Percentiles rank a stretch among this genome's conserved stretches.
These are phyloP conservation scores for Annulohypoxylon moriforme DNA, from an alignment of 495 filamentous ascomycete species.

Conservation along the genomic window DNA sequence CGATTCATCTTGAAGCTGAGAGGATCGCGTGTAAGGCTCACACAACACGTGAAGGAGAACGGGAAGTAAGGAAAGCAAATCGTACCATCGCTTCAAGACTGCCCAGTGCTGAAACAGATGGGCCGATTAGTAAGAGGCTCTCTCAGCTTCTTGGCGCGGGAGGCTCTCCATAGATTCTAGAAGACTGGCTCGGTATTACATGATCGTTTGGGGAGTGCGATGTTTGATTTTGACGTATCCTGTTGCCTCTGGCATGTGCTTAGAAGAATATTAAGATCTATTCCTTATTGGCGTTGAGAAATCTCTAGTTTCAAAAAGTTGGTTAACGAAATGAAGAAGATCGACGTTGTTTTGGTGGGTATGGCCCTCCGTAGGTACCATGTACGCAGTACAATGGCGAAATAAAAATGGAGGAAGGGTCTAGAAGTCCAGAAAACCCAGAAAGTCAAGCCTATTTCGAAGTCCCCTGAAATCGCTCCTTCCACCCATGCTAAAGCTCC, in stretches of 20 bases:
- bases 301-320: constrained; percentile 26
- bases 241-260: background rate
- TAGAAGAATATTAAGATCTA: background rate
- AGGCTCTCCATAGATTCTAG: constrained; percentile 6
- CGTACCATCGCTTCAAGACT: background rate
- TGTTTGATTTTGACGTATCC: background rate
- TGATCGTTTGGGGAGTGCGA: background rate
- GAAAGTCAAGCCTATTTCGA: constrained; percentile 4
- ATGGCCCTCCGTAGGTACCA: constrained; percentile 6
- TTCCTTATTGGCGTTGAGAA: constrained; percentile 1
- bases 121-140: constrained; percentile 21
- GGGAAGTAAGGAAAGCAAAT: background rate
- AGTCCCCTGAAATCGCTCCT: constrained; percentile 6
- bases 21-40: constrained; percentile 13
- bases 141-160: constrained; percentile 26
- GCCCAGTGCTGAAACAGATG: constrained; percentile 22
- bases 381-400: constrained; percentile 26
- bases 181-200: constrained; percentile 23
- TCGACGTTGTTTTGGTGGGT: constrained; percentile 27
- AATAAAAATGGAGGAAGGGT: constrained; percentile 20
- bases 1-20: constrained; percentile 8
- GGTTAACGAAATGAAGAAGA: constrained; percentile 33
- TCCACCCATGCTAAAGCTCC: constrained; percentile 10
- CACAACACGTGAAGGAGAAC: constrained; percentile 15
- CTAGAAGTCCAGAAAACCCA: constrained; percentile 39